Base-by-base conservation (phyloP, 768 basidiomycete genomes). In the Fomitopsis serialis region DNA sequence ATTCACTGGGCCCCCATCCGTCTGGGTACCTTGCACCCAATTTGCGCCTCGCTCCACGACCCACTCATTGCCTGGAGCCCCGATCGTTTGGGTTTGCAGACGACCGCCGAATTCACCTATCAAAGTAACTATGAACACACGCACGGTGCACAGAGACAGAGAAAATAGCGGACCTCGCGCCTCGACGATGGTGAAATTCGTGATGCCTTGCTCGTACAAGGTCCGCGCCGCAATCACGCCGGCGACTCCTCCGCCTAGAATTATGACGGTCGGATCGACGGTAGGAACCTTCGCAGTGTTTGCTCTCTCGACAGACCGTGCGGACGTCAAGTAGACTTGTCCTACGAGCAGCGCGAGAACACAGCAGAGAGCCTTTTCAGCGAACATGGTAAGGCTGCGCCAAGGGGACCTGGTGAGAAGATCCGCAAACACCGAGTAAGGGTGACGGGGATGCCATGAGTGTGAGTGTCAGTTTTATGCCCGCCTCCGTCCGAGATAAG, bases 241-340 rank as follows among this genome's bases (percentile, higher is more conserved):
- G 0, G 85, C 65, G 35, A 85, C 77, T 5, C 84, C 84, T 27
- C 80, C 83, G 4, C 84, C 84, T n/a, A 85, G 72, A 54, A 85
- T 79, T 19, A 84, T 72, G 2, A 82, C 76, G 1, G 61, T 72
- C 2, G 61, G 50, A 23, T 51, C 21, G 8, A 21, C 50, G 25
- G 13, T 47, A 2, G 24, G 45, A 3, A 44, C 25, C 8, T 24
- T 44, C 35, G 12, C n/a, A n/a, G 10, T 43, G 22, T 37, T n/a
- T 6, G 44, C 22, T 17, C 32, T 36, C 21, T 29, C 37, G 4
- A 46, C 23, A 12, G 35, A 53, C 3, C 44, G 52, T 32, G 52
- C 44, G 32, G 8, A 42, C 37, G 27, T 29, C 5, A 23, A 32
- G n/a, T n/a, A n/a, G n/a, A n/a, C n/a, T n/a, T n/a, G n/a, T n/a